Base-by-base conservation (phyloP, 1,284 basidiomycete genomes). In the Ceratobasidium papillatum region DNA sequence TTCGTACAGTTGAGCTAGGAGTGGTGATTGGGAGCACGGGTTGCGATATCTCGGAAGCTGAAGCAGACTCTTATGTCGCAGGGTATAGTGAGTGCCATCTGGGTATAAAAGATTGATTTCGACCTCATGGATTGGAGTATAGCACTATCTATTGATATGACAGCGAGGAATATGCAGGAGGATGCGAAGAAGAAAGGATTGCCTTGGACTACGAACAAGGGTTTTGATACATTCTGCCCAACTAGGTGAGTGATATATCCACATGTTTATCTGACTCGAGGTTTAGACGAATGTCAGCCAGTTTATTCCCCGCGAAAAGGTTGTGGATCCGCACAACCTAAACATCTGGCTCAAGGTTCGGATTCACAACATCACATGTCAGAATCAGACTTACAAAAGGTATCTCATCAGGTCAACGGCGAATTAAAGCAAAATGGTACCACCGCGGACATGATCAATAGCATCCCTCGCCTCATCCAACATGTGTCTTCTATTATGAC, bases 401-500 rank as follows among this genome's bases (percentile, higher is more conserved):
- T 49, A 47, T 7, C 8, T 41, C 11, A 78, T 54, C 79, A 94
- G 90, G 89, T 99, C 81, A 96, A 98, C 79, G 94, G 90, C 59
- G 82, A 86, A 49, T 83, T 89, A 75, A 95, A 93, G 82, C 97
- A 99, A 82, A 86, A 93, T 75, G 97, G 95, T 3, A 89, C 87
- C 45, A 96, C 96, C 1, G 82, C 84, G 34, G 92, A 97, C 81
- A 98, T 99, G 97, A 93, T 99, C 76, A 97, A 97, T 85, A 86
- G 87, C 58, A 94, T 99, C 56, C 95, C 96, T 0, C 86, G 89
- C 22, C 87, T 99, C 69, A 93, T 99, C 78, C 89, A 93, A 78
- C 95, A 98, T 80, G 88, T 98, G 61, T 96, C 95, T 1, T 92
- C 92, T 19, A 98, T 99, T 82, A 99, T 99, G 96, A 91, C 91